Evolutionary conservation across 192 early-diverging fungal species (phyloP).

Genomic region (Linnemannia hyalina): DNA sequence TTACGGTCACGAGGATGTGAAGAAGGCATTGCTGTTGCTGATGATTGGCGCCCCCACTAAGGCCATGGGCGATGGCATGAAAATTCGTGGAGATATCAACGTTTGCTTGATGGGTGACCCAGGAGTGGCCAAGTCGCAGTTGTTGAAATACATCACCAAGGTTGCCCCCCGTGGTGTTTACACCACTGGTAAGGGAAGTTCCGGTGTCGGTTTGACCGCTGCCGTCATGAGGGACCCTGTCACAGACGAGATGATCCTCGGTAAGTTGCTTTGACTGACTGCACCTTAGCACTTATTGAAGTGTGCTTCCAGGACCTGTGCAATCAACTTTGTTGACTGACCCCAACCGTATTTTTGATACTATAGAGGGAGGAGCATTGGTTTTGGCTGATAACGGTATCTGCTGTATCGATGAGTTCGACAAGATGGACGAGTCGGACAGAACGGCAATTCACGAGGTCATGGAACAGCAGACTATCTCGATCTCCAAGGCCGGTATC

Average conservation of each 20-base stretch:
- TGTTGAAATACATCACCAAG: constrained; percentile 94
- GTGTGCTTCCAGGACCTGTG: background rate
- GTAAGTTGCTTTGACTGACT: constrained; percentile 29
- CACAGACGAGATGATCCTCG: constrained; percentile 94
- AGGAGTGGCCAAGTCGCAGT: constrained; percentile 97
- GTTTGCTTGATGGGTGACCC: constrained; percentile 99
- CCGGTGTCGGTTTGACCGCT: constrained; percentile 96
- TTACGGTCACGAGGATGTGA: constrained; percentile 93
- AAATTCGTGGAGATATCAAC: constrained; percentile 97
- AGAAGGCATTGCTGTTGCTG: constrained; percentile 89
- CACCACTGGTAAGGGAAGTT: constrained; percentile 95
- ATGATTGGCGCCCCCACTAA: constrained; percentile 88
- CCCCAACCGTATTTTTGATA: background rate
- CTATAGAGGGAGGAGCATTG: constrained; percentile 91
- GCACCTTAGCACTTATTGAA: background rate
- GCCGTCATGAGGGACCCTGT: constrained; percentile 93
- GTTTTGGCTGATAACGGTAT: constrained; percentile 98
- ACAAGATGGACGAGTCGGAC: constrained; percentile 99
- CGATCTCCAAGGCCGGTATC: constrained; percentile 98
- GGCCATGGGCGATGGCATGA: constrained; percentile 91
- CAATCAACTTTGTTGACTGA: background rate
- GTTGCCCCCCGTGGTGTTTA: constrained; percentile 96
- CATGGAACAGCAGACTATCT: constrained; percentile 99
- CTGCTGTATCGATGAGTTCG: constrained; percentile 99
- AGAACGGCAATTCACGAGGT: constrained; percentile 99